Evolutionary conservation across 1,284 basidiomycete species (phyloP), one percentile per base, ranked within the genome.

Genomic region (Irpex sp.): DNA sequence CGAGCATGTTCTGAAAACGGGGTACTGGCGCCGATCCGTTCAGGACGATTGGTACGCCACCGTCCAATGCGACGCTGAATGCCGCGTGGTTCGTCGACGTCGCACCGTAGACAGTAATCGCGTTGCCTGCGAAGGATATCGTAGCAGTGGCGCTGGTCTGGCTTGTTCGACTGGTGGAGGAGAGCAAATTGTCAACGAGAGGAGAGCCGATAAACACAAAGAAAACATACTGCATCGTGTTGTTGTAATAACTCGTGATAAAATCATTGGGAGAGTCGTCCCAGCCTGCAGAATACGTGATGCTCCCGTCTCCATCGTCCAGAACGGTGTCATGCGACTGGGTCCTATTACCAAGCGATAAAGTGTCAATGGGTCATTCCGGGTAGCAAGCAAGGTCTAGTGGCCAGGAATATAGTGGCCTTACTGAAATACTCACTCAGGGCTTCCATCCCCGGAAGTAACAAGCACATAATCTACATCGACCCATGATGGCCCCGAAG

Each of bases 401-500:
- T 43, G 39, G 39, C 15, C 39, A 43, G 15, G 39, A 9, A 15
- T 43, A 15, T 43, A 43, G 15, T 2, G 39, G 39, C 26, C 26
- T 26, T 26, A 26, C 26, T 9, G 49, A 19, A 36, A 36, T 13
- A 46, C 61, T 36, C 33, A 65, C 64, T 6, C 43, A 6, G 55
- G 21, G 26, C 61, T 61, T 4, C 59, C 61, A 35, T 65, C 64
- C 7, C 64, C 64, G 6, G 56, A 26, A 8, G 64, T 65, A 15
- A 65, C 36, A n/a, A 58, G 15, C 7, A 62, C 55, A 35, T 65
- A 65, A 39, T 65, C 64, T 2, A 65, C 21, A 33, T 62, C 64
- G 8, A 65, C 51, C 43, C 35, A 65, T 11, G 58, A 19, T 21
- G 46, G 46, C 4, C 4, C 31, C 3, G 58, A 21, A 5, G 47